Base-by-base conservation (phyloP, 2,329 filamentous ascomycete genomes). In the Colletotrichum eleusines region DNA sequence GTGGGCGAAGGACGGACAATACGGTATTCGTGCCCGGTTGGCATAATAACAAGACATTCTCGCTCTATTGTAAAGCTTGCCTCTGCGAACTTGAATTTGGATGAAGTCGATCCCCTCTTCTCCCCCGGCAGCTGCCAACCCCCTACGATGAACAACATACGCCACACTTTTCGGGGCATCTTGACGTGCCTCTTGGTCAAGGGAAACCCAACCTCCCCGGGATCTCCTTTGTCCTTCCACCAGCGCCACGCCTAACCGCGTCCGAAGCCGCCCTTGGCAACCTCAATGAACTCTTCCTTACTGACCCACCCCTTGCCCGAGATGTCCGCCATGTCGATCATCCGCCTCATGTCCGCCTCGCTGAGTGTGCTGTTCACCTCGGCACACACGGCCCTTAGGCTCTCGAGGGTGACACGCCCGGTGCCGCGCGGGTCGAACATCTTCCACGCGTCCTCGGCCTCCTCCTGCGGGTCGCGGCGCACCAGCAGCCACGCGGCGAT, bases 271-370 rank as follows among this genome's bases (percentile, higher is more conserved):
- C 68, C 68, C 58, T 68, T 71, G 20, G 72, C 72, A 82, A 91
- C 89, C 76, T 89, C 88, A 63, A 90, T 87, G 77, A 92, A 92
- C 79, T 92, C 90, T 69, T 92, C 90, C 74, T 89, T 84, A 73
- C 88, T 89, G 9, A 92, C 90, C 66, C 88, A 94, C 14, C 95
- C 95, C 76, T 97, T 97, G 1, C 94, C 95, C 78, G 97, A 93
- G 74, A 98, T 87, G 83, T 99, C 96, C 84, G 98, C 97, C 81
- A 98, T 95, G 78, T 98, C 94, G 83, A 99, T 96, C 96, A 99
- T 99, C 74, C 94, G 94, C 75, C 90, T 87, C 72, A 99, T 86
- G 80, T 99, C 96, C 77, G 97, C 93, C 78, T 99, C 95, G 75
- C 96, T 94, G 75, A 99, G 86, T 16, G 93, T 94, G 53, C 82